Evolutionary conservation across 2,329 filamentous ascomycete species (phyloP).

Genomic region (Curvularia spicifera): DNA sequence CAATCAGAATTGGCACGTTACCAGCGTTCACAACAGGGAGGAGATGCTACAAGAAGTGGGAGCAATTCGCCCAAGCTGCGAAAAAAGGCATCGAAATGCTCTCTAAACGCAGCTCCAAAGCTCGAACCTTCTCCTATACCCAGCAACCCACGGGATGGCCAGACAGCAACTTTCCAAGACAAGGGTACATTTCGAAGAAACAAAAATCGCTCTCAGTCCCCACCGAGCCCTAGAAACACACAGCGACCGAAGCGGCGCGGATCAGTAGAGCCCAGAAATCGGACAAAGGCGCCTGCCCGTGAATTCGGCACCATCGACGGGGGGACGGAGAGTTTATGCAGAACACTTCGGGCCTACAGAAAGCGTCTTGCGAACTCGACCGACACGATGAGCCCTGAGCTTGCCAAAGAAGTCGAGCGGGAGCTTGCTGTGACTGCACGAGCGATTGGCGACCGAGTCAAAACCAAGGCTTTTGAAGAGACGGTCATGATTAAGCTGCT

Average conservation of each 20-base stretch:
- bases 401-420: conserved; percentile 62
- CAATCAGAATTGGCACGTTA: conserved; percentile 87
- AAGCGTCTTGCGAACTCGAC: conserved; percentile 61
- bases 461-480: conserved; percentile 52
- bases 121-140: conserved; percentile 52
- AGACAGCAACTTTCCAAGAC: conserved; percentile 23
- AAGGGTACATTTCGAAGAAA: conserved; percentile 36
- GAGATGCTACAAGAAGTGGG: conserved; percentile 47
- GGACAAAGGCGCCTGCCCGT: conserved; percentile 50
- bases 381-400: conserved; percentile 55
- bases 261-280: conserved; percentile 59
- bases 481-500: conserved; percentile 62
- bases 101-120: conserved; percentile 54
- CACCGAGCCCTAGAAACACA: conserved; percentile 46
- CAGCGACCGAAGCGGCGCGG: conserved; percentile 53
- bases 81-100: conserved; percentile 62
- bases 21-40: conserved; percentile 57
- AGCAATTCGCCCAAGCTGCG: conserved; percentile 59
- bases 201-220: conserved; percentile 53
- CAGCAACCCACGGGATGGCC: conserved; percentile 32
- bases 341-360: conserved; percentile 63
- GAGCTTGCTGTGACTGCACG: conserved; percentile 60
- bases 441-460: conserved; percentile 53
- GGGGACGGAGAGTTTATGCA: conserved; percentile 63
- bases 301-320: conserved; percentile 46